Evolutionary conservation across 1,284 basidiomycete species (phyloP).

Genomic region (Apiotrichum akiyoshidainum): DNA sequence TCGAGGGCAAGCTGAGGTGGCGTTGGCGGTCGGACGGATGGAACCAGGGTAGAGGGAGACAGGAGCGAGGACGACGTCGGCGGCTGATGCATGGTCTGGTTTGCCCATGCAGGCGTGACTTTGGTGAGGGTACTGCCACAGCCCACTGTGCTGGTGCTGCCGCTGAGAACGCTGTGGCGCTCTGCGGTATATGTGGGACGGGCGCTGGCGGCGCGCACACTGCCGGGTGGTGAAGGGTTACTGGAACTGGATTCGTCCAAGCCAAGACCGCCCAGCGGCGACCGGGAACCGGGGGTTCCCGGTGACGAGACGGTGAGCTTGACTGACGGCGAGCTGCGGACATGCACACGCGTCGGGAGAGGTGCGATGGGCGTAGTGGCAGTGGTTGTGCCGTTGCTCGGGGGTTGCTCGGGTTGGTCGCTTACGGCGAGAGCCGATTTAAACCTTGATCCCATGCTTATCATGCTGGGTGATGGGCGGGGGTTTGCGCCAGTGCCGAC

Average conservation of each 20-base stretch:
- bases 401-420: not conserved
- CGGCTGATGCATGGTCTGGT: constrained; percentile 10
- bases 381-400: not conserved
- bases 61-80: constrained; percentile 12
- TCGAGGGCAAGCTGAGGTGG: constrained; percentile 1
- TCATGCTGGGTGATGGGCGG: not conserved
- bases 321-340: not conserved
- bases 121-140: constrained; percentile 9
- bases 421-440: not conserved
- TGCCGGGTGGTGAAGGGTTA: not conserved
- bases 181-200: not conserved
- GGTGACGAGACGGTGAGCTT: not conserved
- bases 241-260: not conserved
- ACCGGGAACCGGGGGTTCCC: not conserved
- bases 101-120: constrained; percentile 15
- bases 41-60: constrained; percentile 11
- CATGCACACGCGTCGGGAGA: constrained; percentile 1
- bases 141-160: not conserved
- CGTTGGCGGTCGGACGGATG: not conserved
- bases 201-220: not conserved
- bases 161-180: not conserved
- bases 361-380: not conserved
- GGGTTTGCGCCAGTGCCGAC: not conserved
- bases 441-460: not conserved
- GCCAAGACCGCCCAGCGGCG: not conserved